Evolutionary conservation across 1,139 yeast genomes (phyloP), one percentile per base, ranked within the genome.

Genomic region (Scheffersomyces stambukii): DNA sequence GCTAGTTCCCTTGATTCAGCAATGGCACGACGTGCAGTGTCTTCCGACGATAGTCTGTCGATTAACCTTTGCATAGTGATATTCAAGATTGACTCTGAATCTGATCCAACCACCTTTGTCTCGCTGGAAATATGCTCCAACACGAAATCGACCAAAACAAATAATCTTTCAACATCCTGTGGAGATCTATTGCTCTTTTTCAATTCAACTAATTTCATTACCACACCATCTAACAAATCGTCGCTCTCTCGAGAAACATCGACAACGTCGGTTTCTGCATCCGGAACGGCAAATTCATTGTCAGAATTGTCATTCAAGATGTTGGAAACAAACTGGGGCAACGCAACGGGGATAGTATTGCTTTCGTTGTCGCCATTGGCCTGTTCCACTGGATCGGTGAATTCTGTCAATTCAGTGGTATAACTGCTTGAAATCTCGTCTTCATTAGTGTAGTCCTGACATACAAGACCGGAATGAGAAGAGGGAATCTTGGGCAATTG

Each of bases 21-120:
- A n/a, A 60, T 45, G 1, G 64, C 64, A 31, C 56, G 43, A 29
- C 57, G 46, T 2, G 66, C 64, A 3, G 54, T 57, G 23, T 57
- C 60, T 32, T 60, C 66, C 1, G 61, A 50, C 8, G 50, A 42
- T 33, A 60, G 37, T 22, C 60, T 41, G 31, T 63, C 66, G 50
- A 62, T 52, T 14, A 60, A 41, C 28, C 60, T 43, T 32, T 60
- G 67, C 9, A 63, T 52, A 2, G 66, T 48, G 25, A 52, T 49
- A 31, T 51, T 55, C 24, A 61, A 42, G 2, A 54, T 54, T 8
- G 59, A 40, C 8, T 44, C 48, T 1, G 60, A 38, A 28, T 56
- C 54, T 3, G 50, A 31, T 2, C 48, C 55, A n/a, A 47, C 37
- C 28, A 43, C 37, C 1, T 50, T 36, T 1, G 57, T 46, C 28